These are phyloP conservation scores for Epithemia pelagica DNA, from an alignment of 108 stramenopile species.

Conservation along the genomic window DNA sequence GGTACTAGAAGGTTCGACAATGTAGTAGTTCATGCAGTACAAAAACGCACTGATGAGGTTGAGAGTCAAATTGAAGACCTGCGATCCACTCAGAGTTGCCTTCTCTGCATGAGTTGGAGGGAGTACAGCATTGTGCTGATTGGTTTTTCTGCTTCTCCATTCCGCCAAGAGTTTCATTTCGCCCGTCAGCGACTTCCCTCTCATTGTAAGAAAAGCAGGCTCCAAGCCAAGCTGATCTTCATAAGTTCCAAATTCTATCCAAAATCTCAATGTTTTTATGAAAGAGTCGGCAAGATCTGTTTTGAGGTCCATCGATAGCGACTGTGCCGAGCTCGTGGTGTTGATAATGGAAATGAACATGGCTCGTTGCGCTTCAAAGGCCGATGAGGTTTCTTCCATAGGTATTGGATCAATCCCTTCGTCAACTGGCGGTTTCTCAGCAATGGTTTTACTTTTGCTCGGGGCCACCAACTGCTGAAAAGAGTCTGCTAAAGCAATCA, in stretches of 20 bases:
- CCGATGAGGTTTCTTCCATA: slow-evolving; percentile 3
- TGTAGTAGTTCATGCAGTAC: slow-evolving; percentile 92
- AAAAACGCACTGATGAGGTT: slow-evolving; percentile 73
- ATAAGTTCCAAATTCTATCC: slow-evolving; percentile 30
- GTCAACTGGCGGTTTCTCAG: neutral
- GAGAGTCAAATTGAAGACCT: slow-evolving; percentile 32
- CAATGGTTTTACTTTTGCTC: neutral
- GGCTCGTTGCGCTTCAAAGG: slow-evolving; percentile 20
- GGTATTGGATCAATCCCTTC: neutral
- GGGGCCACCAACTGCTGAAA: slow-evolving; percentile 6
- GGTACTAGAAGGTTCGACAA: slow-evolving; percentile 80
- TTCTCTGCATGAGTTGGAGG: neutral
- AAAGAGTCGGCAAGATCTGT: slow-evolving; percentile 32
- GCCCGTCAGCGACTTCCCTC: slow-evolving; percentile 38
- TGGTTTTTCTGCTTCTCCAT: slow-evolving; percentile 32
- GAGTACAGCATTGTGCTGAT: neutral
- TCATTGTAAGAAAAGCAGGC: slow-evolving; percentile 39
- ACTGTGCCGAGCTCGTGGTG: slow-evolving; percentile 17
- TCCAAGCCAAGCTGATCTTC: slow-evolving; percentile 51
- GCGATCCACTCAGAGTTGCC: neutral
- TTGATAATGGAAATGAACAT: slow-evolving; percentile 19
- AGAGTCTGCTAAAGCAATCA: slow-evolving; percentile 18
- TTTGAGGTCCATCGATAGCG: neutral
- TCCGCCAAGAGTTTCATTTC: slow-evolving; percentile 44
- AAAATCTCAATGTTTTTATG: slow-evolving; percentile 28